Evolutionary conservation across 192 early-diverging fungal genomes (phyloP), one percentile per base, ranked within the genome.

Genomic region (Coemansia sp.): DNA sequence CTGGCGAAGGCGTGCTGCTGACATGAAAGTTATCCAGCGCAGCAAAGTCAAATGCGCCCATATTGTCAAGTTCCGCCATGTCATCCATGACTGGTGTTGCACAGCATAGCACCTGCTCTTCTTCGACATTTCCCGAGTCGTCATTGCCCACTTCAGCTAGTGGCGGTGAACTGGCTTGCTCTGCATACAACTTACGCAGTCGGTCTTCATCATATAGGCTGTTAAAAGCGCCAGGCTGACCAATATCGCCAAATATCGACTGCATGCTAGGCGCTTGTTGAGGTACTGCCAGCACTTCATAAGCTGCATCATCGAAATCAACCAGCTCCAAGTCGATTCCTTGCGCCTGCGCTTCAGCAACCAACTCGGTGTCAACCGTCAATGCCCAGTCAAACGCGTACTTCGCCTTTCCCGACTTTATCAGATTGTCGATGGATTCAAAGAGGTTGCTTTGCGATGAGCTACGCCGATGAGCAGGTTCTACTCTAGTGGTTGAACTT

Each of bases 241-340:
- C 73, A 55, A 76, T 70, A 20, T 70, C 51, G 6, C 63, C 63
- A 52, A 76, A 76, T 21, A 57, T 41, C n/a, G 63, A 60, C 1
- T 15, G 47, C 5, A 31, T 31, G 18, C 11, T 39, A 15, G 17
- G 8, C 15, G 40, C 15, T 50, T 31, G 16, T 6, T 20, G 26
- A 5, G 38, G 16, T 1, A 9, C 10, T 6, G 12, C 43, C 1
- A 12, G 43, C 18, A 18, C 36, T 32, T 56, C 47, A 8, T 30
- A 37, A 0, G 55, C 17, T 6, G 36, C 1, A 11, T 44, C 46
- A 4, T 16, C 55, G 15, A 23, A 9, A 5, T 28, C 37, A 5
- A 12, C n/a, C 23, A 76, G 21, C 16, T 60, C 56, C 15, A 76
- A 54, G 41, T 76, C 67, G 20, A 70, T 30, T 1, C 63, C 60